Percentiles rank a stretch among this genome's conserved stretches.
These are phyloP conservation scores for Phanerodontia chrysosporium DNA, from an alignment of 768 basidiomycete species.

Conservation along the genomic window DNA sequence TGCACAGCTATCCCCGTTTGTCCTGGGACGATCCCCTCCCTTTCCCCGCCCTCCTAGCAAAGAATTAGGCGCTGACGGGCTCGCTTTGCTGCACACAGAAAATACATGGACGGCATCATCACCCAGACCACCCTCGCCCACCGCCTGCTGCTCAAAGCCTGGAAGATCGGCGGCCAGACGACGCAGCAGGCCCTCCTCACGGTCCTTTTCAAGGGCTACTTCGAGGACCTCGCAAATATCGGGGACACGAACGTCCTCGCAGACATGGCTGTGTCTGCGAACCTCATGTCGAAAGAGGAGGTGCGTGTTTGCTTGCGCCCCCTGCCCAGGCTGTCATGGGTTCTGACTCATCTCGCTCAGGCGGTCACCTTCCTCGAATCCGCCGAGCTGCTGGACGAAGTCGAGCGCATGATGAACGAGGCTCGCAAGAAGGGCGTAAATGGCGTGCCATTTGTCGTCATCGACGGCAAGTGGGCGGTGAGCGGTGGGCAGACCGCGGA, in stretches of 20 bases:
- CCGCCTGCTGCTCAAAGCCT: constrained; percentile 68
- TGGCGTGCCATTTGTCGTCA: constrained; percentile 77
- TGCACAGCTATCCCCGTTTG: neutral
- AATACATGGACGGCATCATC: constrained; percentile 51
- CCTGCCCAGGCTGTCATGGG: neutral
- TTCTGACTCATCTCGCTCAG: constrained; percentile 29
- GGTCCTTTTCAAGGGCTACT: constrained; percentile 61
- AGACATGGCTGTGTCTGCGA: constrained; percentile 48
- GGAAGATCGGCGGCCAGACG: constrained; percentile 52
- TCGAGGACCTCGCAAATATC: constrained; percentile 62
- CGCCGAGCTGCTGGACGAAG: constrained; percentile 60
- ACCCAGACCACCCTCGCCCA: constrained; percentile 68
- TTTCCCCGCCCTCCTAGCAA: neutral
- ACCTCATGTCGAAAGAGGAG: constrained; percentile 56
- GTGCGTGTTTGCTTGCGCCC: constrained; percentile 33
- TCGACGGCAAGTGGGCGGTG: constrained; percentile 75
- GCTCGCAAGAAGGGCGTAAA: constrained; percentile 66
- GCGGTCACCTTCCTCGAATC: constrained; percentile 61
- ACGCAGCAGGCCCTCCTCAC: constrained; percentile 55
- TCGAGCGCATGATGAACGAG: constrained; percentile 55
- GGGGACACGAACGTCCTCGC: constrained; percentile 55
- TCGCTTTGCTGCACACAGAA: constrained; percentile 31
- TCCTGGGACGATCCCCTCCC: constrained; percentile 2
- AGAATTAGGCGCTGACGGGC: neutral
- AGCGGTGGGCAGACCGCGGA: constrained; percentile 71